These are phyloP conservation scores for Naganishia friedmannii DNA, from an alignment of 768 basidiomycete genomes.

Conservation along the genomic window DNA sequence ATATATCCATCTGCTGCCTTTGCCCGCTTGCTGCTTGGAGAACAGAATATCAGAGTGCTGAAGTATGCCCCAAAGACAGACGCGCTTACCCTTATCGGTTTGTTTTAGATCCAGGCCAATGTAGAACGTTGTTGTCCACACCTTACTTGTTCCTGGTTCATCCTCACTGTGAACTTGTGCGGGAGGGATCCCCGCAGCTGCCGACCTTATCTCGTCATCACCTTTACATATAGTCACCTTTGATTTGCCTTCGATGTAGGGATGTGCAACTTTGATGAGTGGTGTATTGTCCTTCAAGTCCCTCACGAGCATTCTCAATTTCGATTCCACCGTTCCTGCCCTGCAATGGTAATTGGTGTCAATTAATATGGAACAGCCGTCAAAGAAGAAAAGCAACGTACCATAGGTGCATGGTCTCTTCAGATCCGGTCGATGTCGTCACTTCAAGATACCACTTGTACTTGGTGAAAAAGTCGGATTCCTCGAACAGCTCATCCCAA, in stretches of 20 bases:
- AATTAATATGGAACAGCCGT: background rate
- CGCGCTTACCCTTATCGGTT: slow-evolving; percentile 65
- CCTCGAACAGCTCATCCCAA: slow-evolving; percentile 91
- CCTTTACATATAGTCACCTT: slow-evolving; percentile 77
- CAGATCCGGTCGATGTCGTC: slow-evolving; percentile 78
- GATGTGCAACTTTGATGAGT: slow-evolving; percentile 84
- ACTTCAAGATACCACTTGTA: slow-evolving; percentile 96
- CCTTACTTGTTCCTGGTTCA: slow-evolving; percentile 66
- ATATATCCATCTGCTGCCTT: slow-evolving; percentile 86
- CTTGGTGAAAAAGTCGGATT: slow-evolving; percentile 95
- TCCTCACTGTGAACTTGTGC: slow-evolving; percentile 33
- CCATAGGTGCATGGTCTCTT: slow-evolving; percentile 92
- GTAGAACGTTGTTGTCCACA: slow-evolving; percentile 95
- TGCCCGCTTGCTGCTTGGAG: slow-evolving; percentile 63
- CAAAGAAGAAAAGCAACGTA: slow-evolving; percentile 52
- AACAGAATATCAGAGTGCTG: background rate
- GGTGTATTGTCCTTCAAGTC: slow-evolving; percentile 90
- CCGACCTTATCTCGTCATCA: slow-evolving; percentile 81
- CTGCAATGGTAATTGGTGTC: slow-evolving; percentile 48
- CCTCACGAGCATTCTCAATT: slow-evolving; percentile 92
- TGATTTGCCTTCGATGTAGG: slow-evolving; percentile 90
- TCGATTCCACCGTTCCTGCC: slow-evolving; percentile 98
- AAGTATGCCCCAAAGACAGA: background rate
- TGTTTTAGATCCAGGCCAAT: slow-evolving; percentile 90
- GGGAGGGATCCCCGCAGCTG: slow-evolving; percentile 65